Conservation (phyloP, 1,284 basidiomycete species). For the Fomitopsis betulina region DNA sequence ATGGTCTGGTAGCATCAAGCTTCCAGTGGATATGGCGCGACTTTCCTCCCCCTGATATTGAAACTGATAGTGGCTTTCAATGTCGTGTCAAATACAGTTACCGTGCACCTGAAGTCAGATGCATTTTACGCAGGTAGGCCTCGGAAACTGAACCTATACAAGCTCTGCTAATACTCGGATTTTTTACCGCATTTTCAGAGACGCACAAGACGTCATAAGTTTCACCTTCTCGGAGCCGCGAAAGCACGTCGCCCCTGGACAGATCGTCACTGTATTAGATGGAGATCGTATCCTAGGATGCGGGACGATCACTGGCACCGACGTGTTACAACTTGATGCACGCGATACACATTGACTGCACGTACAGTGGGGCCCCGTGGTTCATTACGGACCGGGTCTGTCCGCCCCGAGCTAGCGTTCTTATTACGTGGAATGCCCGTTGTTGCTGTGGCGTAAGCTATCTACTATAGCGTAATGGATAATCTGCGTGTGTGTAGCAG, state of each 20-base stretch:
- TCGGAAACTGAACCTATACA: background rate
- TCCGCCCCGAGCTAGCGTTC: background rate
- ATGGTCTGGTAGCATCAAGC: constrained; percentile 38
- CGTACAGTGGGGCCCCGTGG: background rate
- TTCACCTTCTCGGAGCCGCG: constrained; percentile 58
- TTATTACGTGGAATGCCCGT: background rate
- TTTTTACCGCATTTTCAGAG: background rate
- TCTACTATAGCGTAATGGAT: background rate
- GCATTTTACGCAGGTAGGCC: constrained; percentile 34
- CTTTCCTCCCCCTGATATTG: constrained; percentile 44
- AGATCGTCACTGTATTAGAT: constrained; percentile 74
- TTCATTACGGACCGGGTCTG: background rate
- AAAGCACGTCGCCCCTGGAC: constrained; percentile 75
- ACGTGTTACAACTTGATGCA: background rate
- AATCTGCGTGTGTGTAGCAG: background rate
- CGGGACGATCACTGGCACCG: constrained; percentile 50
- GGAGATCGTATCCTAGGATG: constrained; percentile 82
- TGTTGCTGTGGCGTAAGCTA: background rate
- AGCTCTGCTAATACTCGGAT: background rate
- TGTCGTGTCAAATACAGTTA: constrained; percentile 70
- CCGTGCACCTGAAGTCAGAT: constrained; percentile 55
- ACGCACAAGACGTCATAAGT: constrained; percentile 21
- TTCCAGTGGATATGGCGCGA: constrained; percentile 80
- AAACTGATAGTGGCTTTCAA: constrained; percentile 38
- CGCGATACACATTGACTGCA: background rate